Conservation (phyloP, 78 protist genomes). For the Parvularia atlantis region DNA sequence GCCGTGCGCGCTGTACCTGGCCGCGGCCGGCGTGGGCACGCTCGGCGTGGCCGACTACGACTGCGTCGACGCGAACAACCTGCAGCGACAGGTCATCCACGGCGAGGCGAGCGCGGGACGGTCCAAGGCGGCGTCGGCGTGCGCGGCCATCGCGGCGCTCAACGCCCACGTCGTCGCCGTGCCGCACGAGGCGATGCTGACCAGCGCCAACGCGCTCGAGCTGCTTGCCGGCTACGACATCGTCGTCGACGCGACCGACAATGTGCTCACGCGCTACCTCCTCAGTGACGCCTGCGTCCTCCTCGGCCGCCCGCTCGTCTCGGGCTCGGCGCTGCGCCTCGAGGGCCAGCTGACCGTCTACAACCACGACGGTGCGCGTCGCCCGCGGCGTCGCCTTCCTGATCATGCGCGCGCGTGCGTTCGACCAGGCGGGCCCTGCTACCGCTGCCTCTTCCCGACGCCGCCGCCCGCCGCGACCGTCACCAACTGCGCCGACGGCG, state of each 20-base stretch:
- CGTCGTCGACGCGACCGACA: conserved; percentile 75
- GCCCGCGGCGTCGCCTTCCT: no score
- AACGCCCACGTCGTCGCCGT: no score
- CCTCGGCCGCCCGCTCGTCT: conserved; percentile 57
- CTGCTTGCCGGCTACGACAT: conserved; percentile 23
- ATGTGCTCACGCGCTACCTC: conserved; percentile 53
- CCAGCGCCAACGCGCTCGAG: conserved; percentile 44
- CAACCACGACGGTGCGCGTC: neutral
- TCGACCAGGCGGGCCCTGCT: conserved; percentile 63
- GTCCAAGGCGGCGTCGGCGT: conserved; percentile 14
- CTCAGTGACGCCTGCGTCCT: conserved; percentile 58
- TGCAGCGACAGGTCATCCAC: conserved; percentile 69
- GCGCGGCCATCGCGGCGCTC: no score
- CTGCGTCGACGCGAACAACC: conserved; percentile 53
- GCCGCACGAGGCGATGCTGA: conserved; percentile 17
- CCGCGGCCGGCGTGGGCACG: conserved; percentile 69
- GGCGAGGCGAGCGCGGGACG: no score
- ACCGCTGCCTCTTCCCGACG: conserved; percentile 72
- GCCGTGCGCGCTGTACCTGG: conserved; percentile 60
- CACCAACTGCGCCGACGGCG: conserved; percentile 62
- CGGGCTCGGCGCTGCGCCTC: conserved; percentile 60
- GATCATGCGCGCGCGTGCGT: neutral
- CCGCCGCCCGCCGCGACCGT: conserved; percentile 75
- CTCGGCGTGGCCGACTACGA: conserved; percentile 66
- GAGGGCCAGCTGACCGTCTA: conserved; percentile 60